phyloP scores from a whole-genome alignment of 1,284 basidiomycete species.

The Thecaphora frezii region DNA sequence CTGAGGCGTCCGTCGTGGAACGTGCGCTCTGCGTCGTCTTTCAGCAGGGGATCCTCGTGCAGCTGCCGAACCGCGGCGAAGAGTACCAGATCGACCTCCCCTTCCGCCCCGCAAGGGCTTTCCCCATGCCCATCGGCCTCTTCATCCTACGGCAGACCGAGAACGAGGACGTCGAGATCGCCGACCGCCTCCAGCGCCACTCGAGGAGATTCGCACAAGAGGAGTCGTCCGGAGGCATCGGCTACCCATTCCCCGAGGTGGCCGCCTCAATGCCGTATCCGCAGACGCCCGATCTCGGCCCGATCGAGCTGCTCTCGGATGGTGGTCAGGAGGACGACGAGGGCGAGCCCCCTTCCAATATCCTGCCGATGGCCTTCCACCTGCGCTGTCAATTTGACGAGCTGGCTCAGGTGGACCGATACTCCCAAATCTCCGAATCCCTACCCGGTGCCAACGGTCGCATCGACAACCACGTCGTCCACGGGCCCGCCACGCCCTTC shows the following conservation, averaged over 20 bases:
- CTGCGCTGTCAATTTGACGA: constrained; percentile 46
- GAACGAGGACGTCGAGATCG: constrained; percentile 30
- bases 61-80: constrained; percentile 40
- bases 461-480: constrained; percentile 18
- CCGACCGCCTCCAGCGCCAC: constrained; percentile 9
- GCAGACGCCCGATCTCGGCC: constrained; percentile 16
- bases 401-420: constrained; percentile 34
- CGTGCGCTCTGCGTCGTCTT: constrained; percentile 48
- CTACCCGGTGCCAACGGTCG: background rate
- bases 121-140: constrained; percentile 36
- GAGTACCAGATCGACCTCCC: constrained; percentile 37
- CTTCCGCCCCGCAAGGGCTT: constrained; percentile 34
- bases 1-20: background rate
- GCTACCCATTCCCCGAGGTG: constrained; percentile 3
- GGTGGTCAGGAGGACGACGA: constrained; percentile 15
- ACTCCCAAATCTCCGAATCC: constrained; percentile 16
- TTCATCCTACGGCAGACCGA: constrained; percentile 42
- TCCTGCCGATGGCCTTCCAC: constrained; percentile 45
- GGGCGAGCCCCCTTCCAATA: constrained; percentile 7
- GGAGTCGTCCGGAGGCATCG: constrained; percentile 1
- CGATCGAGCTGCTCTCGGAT: constrained; percentile 2
- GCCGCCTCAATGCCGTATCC: constrained; percentile 8
- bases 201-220: too few relatives aligned
- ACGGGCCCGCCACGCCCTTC: constrained; percentile 31
- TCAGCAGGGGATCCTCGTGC: constrained; percentile 36